Conservation (phyloP, 2,329 filamentous ascomycete genomes). For the Venturiaceae sp. region DNA sequence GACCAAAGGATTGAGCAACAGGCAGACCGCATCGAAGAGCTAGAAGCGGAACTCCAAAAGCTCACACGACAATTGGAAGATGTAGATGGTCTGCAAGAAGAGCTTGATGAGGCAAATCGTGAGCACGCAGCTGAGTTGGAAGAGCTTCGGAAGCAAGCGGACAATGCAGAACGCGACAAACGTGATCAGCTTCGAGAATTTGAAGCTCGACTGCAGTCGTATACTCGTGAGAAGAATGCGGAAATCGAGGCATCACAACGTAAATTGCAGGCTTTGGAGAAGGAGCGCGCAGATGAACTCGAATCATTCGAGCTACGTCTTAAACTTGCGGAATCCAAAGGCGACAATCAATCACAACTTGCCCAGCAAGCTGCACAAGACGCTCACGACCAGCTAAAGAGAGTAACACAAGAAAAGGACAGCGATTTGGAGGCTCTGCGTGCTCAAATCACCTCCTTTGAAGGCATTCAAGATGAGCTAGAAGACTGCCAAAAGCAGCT, state of each 20-base stretch:
- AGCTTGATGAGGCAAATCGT: conserved; percentile 14
- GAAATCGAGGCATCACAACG: conserved; percentile 21
- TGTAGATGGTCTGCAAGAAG: conserved; percentile 2
- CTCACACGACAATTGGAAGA: conserved; percentile 5
- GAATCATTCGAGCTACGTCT: conserved; percentile 30
- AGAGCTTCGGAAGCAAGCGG: conserved; percentile 23
- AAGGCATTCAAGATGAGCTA: conserved; percentile 23
- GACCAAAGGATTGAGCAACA: conserved; percentile 21
- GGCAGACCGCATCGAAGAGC: conserved; percentile 21
- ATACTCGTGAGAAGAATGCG: conserved; percentile 16
- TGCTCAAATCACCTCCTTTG: conserved; percentile 23
- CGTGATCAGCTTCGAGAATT: conserved; percentile 7
- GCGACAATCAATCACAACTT: conserved; percentile 28
- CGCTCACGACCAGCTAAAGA: conserved; percentile 25
- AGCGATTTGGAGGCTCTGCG: conserved; percentile 26
- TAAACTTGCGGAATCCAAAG: conserved; percentile 27
- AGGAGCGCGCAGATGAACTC: conserved; percentile 29
- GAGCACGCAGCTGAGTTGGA: conserved; percentile 26
- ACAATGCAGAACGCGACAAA: conserved; percentile 15
- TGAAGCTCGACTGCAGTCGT: conserved; percentile 5
- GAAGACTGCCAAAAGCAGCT: conserved; percentile 24
- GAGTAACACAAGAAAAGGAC: conserved; percentile 26
- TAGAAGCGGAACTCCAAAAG: conserved; percentile 20
- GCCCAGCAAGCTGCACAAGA: conserved; percentile 29
- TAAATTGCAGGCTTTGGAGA: conserved; percentile 19